Evolutionary conservation across 352 stramenopile species (phyloP), one percentile per base, ranked within the genome.

Genomic region (Pythium monospermum): DNA sequence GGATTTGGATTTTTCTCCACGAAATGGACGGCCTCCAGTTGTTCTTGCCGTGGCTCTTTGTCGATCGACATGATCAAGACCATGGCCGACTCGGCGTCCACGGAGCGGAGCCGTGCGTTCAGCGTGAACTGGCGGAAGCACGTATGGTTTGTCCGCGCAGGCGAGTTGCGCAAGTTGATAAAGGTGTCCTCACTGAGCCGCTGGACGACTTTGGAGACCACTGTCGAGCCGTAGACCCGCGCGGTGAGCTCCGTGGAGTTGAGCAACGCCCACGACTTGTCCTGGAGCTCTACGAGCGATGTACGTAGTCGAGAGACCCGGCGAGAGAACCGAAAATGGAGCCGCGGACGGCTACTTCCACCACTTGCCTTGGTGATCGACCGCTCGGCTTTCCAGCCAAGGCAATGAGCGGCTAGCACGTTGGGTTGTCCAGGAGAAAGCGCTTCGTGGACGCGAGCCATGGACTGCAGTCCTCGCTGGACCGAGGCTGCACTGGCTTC

Each of bases 241-340:
- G n/a, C 32, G 12, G 30, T 6, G 5, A 41, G 52, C 15, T 49
- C 25, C 4, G 42, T 25, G 7, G 43, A 32, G 19, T n/a, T 13
- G 32, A 53, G 30, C 26, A 52, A 46, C 2, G 11, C 16, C 53
- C 53, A 60, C 43, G 44, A 44, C 11, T 12, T 15, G 6, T 36
- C 25, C 8, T 42, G 13, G 3, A 60, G 26, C 19, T 48, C 26
- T 1, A 54, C 19, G 11, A 53, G 5, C 7, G 53, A 44, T 30
- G 38, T 41, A 3, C 25, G 28, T 2, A 32, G 15, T 3, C 33
- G 7, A 0, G 30, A n/a, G 11, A 54, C 30, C 3, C 18, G 43
- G 6, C 37, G 21, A 15, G 43, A 37, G 26, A 53, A 49, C 6
- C 37, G 44, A n/a, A 47, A 50, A 11, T 25, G 53, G 8, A 60